phyloP scores from a whole-genome alignment of 257 asterid species.

The Nicotiana benthamiana region DNA sequence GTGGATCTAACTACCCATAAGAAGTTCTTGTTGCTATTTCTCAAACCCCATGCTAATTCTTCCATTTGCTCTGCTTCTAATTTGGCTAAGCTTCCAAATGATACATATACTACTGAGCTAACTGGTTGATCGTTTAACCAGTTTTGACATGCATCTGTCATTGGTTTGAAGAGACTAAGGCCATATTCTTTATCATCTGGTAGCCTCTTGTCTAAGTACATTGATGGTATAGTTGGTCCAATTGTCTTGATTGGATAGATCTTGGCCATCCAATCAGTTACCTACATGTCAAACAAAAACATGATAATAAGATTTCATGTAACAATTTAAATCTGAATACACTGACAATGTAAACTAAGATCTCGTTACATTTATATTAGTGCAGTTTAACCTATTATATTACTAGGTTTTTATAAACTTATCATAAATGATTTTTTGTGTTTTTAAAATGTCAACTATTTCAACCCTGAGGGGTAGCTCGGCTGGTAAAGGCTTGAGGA shows the following conservation, averaged over 20 bases:
- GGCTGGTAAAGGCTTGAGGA: no score
- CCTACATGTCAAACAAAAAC: neutral
- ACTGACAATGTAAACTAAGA: no score
- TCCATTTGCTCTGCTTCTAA: neutral
- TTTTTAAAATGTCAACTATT: no score
- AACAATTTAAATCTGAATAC: neutral
- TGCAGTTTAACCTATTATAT: no score
- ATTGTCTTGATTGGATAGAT: neutral
- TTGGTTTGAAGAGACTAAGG: neutral
- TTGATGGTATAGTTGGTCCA: neutral
- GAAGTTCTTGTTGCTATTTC: conserved; percentile 19
- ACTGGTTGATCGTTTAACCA: neutral
- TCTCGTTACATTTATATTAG: no score
- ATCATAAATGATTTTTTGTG: no score
- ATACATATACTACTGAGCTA: neutral
- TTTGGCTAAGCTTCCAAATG: neutral
- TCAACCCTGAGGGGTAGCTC: no score
- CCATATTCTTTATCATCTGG: neutral
- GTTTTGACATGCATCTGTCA: neutral
- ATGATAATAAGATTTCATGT: neutral
- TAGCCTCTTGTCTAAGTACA: neutral
- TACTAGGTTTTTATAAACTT: no score
- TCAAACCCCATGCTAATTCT: conserved; percentile 28
- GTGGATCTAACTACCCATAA: conserved; percentile 31
- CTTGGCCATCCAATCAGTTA: neutral